Percentiles rank a stretch among this genome's conserved stretches.
Conservation (phyloP, 2,329 filamentous ascomycete genomes). For the Xylaria sp. region DNA sequence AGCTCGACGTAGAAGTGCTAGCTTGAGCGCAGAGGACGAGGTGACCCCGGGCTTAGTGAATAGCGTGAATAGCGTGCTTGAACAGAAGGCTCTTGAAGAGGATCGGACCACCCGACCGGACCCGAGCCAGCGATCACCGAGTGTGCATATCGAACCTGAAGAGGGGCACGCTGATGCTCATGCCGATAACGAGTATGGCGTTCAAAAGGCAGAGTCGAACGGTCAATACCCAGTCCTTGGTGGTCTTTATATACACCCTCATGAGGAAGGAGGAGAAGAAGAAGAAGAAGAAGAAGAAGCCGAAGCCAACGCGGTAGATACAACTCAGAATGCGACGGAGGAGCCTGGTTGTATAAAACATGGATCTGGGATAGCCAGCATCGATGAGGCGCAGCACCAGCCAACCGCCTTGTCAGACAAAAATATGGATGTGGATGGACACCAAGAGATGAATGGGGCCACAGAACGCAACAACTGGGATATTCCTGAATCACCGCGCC, state of each 20-base stretch:
- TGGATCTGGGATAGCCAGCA: neutral
- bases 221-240: too few relatives aligned
- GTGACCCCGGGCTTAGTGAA: constrained; percentile 24
- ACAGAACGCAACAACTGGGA: constrained; percentile 10
- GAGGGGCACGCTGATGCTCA: neutral
- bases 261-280: neutral
- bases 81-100: constrained; percentile 1
- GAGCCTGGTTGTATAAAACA: neutral
- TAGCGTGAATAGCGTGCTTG: constrained; percentile 27
- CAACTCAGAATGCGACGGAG: too few relatives aligned
- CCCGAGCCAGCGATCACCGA: neutral
- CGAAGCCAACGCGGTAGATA: neutral
- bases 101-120: neutral
- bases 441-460: neutral
- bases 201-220: constrained; percentile 1
- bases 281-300: neutral
- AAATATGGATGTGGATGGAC: neutral
- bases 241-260: too few relatives aligned
- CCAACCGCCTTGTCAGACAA: neutral
- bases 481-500: constrained; percentile 12
- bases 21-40: constrained; percentile 17
- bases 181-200: constrained; percentile 1
- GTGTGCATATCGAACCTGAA: neutral
- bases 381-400: neutral
- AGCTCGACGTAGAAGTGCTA: constrained; percentile 4